Evolutionary conservation across 257 asterid genomes (phyloP).

Genomic region (Forsythia suspensa): DNA sequence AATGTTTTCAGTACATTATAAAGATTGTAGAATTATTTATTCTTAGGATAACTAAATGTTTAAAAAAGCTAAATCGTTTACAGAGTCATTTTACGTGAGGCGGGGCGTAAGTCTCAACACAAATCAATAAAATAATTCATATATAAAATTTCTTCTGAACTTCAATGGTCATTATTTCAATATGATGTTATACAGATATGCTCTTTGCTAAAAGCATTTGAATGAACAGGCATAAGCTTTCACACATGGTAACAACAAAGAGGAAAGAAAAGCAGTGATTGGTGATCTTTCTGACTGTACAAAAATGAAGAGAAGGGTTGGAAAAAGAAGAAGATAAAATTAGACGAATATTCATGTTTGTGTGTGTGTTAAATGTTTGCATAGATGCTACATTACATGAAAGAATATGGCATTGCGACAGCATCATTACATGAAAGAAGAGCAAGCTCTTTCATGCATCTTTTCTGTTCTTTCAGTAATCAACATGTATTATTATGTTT

Average conservation of each 20-base stretch:
- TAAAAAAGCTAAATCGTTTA: too few species aligned
- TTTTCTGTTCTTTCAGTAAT: neutral
- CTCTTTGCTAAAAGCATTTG: neutral
- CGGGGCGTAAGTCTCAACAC: too few species aligned
- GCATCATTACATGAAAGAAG: neutral
- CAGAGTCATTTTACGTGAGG: too few species aligned
- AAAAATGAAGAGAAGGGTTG: too few species aligned
- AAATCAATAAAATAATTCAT: too few species aligned
- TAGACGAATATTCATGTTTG: neutral
- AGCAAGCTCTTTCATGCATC: neutral
- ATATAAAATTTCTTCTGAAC: too few species aligned
- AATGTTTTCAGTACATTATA: too few species aligned
- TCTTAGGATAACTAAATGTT: too few species aligned
- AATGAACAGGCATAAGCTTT: neutral
- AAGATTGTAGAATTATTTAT: too few species aligned
- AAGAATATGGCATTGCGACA: neutral
- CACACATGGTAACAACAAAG: neutral
- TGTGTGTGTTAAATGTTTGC: neutral
- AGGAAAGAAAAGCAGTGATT: neutral
- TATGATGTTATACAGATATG: neutral
- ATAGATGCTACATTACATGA: neutral
- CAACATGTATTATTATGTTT: neutral
- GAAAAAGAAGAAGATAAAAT: too few species aligned
- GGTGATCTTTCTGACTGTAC: too few species aligned
- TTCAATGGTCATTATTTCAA: too few species aligned